Percentiles rank a stretch among this genome's conserved stretches.
phyloP scores from a whole-genome alignment of 2,329 filamentous ascomycete species.

The Diaporthe capsici region DNA sequence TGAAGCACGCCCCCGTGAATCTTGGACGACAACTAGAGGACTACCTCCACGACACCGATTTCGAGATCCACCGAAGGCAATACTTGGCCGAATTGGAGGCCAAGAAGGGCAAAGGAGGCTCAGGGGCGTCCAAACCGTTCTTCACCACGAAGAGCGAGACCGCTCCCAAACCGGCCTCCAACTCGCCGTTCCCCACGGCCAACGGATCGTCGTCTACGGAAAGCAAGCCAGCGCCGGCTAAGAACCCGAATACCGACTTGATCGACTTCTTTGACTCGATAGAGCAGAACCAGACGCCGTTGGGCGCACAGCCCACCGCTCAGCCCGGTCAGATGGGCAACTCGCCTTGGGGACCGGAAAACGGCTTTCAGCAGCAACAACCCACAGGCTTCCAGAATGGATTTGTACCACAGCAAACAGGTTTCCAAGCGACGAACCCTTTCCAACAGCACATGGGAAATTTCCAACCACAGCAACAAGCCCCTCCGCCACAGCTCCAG shows the following conservation, averaged over 20 bases:
- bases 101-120: slow-evolving; percentile 63
- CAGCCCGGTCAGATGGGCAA: slow-evolving; percentile 47
- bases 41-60: slow-evolving; percentile 94
- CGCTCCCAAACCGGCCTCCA: slow-evolving; percentile 52
- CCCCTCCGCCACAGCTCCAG: slow-evolving; percentile 55
- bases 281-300: slow-evolving; percentile 86
- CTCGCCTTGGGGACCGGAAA: slow-evolving; percentile 47
- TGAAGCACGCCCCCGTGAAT: slow-evolving; percentile 97
- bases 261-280: slow-evolving; percentile 96
- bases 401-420: slow-evolving; percentile 57
- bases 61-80: slow-evolving; percentile 92
- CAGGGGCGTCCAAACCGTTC: slow-evolving; percentile 51
- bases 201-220: slow-evolving; percentile 50
- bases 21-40: slow-evolving; percentile 91
- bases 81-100: slow-evolving; percentile 91
- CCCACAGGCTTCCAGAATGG: slow-evolving; percentile 59
- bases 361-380: slow-evolving; percentile 56
- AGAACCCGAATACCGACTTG: slow-evolving; percentile 80
- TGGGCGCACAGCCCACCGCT: slow-evolving; percentile 63
- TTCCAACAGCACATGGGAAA: slow-evolving; percentile 57
- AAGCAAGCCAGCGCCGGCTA: slow-evolving; percentile 56
- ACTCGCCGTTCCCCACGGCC: slow-evolving; percentile 60
- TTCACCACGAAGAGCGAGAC: slow-evolving; percentile 55
- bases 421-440: slow-evolving; percentile 57
- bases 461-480: slow-evolving; percentile 54